These are phyloP conservation scores for Gracilaria gracilis DNA, from an alignment of 23 red algal genomes.

Conservation along the genomic window DNA sequence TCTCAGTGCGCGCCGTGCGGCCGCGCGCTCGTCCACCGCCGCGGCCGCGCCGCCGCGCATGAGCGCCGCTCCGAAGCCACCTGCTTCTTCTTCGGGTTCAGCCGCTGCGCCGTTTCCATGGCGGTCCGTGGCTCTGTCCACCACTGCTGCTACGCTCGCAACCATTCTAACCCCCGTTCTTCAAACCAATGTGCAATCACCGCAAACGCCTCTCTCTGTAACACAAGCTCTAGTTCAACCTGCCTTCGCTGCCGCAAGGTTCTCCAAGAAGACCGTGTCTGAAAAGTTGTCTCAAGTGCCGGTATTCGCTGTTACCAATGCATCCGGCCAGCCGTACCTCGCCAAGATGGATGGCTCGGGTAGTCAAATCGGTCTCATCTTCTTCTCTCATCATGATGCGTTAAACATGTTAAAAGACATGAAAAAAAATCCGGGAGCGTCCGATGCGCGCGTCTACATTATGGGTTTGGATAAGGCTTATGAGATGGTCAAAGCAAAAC, in stretches of 20 bases:
- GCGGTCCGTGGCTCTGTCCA: slow-evolving; percentile 11
- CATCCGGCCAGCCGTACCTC: slow-evolving; percentile 96
- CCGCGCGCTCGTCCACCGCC: too few species aligned
- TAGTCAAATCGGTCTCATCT: slow-evolving; percentile 94
- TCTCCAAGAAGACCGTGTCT: slow-evolving; percentile 79
- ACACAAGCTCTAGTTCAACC: slow-evolving; percentile 33
- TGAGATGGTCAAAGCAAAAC: slow-evolving; percentile 98
- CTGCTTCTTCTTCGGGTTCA: too few species aligned
- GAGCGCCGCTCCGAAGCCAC: not conserved
- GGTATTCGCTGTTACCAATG: slow-evolving; percentile 97
- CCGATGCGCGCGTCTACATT: slow-evolving; percentile 90
- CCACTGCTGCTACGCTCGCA: slow-evolving; percentile 30
- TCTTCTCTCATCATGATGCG: slow-evolving; percentile 93
- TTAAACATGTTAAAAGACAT: slow-evolving; percentile 89
- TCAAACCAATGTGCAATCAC: not conserved
- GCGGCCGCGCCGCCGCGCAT: not conserved
- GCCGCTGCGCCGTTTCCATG: slow-evolving; percentile 7
- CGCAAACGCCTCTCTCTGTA: not conserved
- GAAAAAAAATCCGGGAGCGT: slow-evolving; percentile 84
- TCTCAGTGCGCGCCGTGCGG: not conserved
- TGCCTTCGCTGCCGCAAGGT: slow-evolving; percentile 68
- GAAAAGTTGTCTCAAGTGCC: slow-evolving; percentile 97
- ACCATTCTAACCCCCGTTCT: slow-evolving; percentile 16
- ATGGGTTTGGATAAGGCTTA: slow-evolving; percentile 98
- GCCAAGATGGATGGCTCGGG: slow-evolving; percentile 84